Evolutionary conservation across 2,329 filamentous ascomycete species (phyloP).

Genomic region (Aspergillus sp.): DNA sequence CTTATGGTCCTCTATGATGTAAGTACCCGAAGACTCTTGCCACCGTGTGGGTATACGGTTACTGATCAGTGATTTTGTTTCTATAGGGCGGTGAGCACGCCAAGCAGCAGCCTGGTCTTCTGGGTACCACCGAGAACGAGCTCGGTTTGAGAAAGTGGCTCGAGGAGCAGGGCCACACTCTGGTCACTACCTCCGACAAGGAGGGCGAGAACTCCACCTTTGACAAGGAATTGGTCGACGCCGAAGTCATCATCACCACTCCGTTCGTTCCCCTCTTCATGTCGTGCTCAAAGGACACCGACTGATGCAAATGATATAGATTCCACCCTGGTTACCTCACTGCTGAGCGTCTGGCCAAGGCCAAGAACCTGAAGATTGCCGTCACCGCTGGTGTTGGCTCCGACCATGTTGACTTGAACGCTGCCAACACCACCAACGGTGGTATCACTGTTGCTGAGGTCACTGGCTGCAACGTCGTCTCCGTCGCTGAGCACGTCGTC

Average conservation of each 20-base stretch:
- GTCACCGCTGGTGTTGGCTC: constrained; percentile 97
- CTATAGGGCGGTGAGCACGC: constrained; percentile 72
- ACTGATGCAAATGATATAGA: constrained; percentile 42
- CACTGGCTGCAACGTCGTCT: constrained; percentile 96
- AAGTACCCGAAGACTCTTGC: constrained; percentile 31
- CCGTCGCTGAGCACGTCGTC: constrained; percentile 96
- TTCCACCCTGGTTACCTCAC: constrained; percentile 99
- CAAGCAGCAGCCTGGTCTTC: constrained; percentile 77
- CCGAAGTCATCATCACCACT: constrained; percentile 98
- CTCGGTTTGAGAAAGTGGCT: constrained; percentile 96
- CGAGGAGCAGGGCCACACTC: constrained; percentile 91
- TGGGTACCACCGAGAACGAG: constrained; percentile 97
- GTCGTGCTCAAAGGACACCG: no score
- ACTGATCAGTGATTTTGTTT: constrained; percentile 3
- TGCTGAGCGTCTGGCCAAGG: constrained; percentile 90
- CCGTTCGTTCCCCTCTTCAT: constrained; percentile 55
- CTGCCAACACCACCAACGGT: constrained; percentile 96
- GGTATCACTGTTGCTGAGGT: constrained; percentile 97
- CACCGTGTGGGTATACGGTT: not conserved
- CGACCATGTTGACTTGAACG: constrained; percentile 95
- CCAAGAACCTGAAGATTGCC: constrained; percentile 98
- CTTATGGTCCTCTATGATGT: constrained; percentile 91
- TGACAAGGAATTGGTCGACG: constrained; percentile 91
- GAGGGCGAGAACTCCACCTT: constrained; percentile 90
- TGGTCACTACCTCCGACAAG: constrained; percentile 97